A percentile compares a stretch with the other conserved stretches of the same genome.
phyloP scores from a whole-genome alignment of 139 green algal species.

The Chlorella ohadii region DNA sequence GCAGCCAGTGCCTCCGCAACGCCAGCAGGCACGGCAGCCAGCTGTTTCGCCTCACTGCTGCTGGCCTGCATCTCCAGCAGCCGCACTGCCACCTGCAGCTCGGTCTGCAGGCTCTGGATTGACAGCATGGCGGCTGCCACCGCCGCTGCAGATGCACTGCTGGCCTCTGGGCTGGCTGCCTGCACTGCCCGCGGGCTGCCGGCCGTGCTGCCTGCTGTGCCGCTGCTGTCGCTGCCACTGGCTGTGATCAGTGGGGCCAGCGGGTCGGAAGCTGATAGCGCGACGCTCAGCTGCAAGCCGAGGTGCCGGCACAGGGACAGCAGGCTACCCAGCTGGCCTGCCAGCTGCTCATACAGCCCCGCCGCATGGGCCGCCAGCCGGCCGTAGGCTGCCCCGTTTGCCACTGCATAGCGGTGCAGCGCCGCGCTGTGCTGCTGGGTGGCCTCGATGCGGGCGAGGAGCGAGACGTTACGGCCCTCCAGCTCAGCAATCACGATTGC shows the following conservation, averaged over 20 bases:
- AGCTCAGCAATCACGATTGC: conserved; percentile 9
- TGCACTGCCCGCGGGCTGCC: too few species aligned
- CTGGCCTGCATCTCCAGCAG: conserved; percentile 17
- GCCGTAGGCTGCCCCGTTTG: conserved; percentile 13
- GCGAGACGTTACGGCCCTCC: neutral
- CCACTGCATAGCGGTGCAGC: conserved; percentile 13
- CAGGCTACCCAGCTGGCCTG: neutral
- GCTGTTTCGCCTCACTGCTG: neutral
- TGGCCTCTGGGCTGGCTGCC: neutral
- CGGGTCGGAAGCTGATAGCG: neutral
- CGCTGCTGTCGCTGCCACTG: neutral
- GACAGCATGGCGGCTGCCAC: conserved; percentile 6
- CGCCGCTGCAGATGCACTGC: neutral
- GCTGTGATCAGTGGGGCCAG: neutral
- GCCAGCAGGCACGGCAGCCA: conserved; percentile 2
- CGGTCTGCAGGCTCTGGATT: conserved; percentile 4
- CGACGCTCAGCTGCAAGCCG: neutral
- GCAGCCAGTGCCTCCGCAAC: conserved; percentile 6
- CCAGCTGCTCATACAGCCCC: conserved; percentile 11
- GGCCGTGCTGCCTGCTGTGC: too few species aligned
- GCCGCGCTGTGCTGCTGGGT: neutral
- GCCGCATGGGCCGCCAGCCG: conserved; percentile 12
- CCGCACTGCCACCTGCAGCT: conserved; percentile 18
- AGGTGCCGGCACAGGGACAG: conserved; percentile 22
- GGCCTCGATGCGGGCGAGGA: neutral